Percentiles rank a stretch among this genome's conserved stretches.
phyloP scores from a whole-genome alignment of 2,329 filamentous ascomycete species.

The Exophiala sideris region DNA sequence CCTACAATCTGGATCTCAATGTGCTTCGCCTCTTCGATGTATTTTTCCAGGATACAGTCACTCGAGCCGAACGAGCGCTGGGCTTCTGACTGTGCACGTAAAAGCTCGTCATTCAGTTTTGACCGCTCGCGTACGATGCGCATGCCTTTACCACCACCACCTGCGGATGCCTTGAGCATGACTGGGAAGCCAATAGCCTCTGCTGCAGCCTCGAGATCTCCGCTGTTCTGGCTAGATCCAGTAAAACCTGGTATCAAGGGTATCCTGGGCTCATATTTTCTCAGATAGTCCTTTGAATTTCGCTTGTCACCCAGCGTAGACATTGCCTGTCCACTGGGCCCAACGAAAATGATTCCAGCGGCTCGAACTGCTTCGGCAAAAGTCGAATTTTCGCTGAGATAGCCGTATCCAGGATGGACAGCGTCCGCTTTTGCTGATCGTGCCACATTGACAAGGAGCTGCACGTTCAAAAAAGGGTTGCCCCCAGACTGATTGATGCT shows the following conservation, averaged over 20 bases:
- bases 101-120: conserved; percentile 34
- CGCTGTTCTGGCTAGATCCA: conserved; percentile 27
- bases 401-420: conserved; percentile 37
- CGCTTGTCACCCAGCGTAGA: conserved; percentile 35
- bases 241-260: conserved; percentile 32
- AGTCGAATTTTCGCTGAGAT: conserved; percentile 34
- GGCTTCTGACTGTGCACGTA: conserved; percentile 39
- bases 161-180: conserved; percentile 50
- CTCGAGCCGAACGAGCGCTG: conserved; percentile 43
- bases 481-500: conserved; percentile 21
- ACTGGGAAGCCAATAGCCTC: conserved; percentile 36
- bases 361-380: conserved; percentile 32
- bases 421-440: conserved; percentile 28
- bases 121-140: conserved; percentile 35
- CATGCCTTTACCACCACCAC: conserved; percentile 48
- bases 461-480: conserved; percentile 34
- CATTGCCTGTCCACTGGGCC: conserved; percentile 33
- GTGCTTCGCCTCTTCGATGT: conserved; percentile 43
- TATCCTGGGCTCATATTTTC: conserved; percentile 29
- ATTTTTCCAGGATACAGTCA: conserved; percentile 44
- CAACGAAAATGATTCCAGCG: conserved; percentile 36
- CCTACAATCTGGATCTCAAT: conserved; percentile 53
- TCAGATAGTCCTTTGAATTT: conserved; percentile 29
- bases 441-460: conserved; percentile 31
- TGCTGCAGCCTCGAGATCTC: conserved; percentile 26